Conservation (phyloP, 2,329 filamentous ascomycete genomes). For the Rhynchosporium agropyri region DNA sequence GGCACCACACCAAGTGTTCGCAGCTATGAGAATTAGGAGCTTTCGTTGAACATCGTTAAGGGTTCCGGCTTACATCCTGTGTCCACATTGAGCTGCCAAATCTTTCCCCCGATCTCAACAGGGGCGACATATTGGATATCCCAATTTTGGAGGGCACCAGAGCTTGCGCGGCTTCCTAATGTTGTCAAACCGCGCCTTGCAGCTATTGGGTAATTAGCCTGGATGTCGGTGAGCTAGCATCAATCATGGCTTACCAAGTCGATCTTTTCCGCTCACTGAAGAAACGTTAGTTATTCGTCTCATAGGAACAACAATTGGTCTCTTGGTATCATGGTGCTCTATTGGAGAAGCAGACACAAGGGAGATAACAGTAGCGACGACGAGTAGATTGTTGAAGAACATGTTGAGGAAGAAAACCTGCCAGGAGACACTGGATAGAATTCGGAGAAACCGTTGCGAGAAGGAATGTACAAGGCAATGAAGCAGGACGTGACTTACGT, state of each 20-base stretch:
- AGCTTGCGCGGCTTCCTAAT: constrained; percentile 17
- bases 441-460: too few species aligned
- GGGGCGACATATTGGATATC: constrained; percentile 39
- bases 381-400: background rate
- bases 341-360: constrained; percentile 37
- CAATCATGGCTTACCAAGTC: constrained; percentile 25
- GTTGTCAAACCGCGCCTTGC: constrained; percentile 30
- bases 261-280: constrained; percentile 31
- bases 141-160: constrained; percentile 38
- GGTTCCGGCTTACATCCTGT: constrained; percentile 37
- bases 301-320: constrained; percentile 30
- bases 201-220: background rate
- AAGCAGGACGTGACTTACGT: too few species aligned
- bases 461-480: too few species aligned
- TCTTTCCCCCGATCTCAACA: constrained; percentile 36
- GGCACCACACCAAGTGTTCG: constrained; percentile 36
- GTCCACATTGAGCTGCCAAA: constrained; percentile 40
- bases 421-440: too few species aligned
- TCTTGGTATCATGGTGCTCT: constrained; percentile 29
- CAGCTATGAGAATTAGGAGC: constrained; percentile 31
- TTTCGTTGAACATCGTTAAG: constrained; percentile 1
- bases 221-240: background rate
- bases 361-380: constrained; percentile 33
- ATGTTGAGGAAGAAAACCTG: too few species aligned
- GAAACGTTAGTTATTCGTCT: constrained; percentile 23